phyloP scores from a whole-genome alignment of 176 grass and related monocot genomes.

The Hyparrhenia diplandra region DNA sequence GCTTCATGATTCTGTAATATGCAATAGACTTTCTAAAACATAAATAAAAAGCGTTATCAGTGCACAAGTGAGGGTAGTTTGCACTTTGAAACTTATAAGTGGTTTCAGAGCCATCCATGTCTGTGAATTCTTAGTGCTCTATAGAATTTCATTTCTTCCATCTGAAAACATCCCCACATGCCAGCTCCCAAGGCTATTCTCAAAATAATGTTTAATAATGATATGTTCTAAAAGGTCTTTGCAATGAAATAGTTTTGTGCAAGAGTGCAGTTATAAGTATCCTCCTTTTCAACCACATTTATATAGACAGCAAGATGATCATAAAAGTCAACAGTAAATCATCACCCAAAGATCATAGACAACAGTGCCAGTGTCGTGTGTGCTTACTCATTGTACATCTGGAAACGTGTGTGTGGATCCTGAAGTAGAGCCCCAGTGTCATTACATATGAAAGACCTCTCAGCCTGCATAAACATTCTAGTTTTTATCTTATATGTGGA shows the following conservation, averaged over 20 bases:
- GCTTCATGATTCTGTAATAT: neutral
- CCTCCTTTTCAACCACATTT: neutral
- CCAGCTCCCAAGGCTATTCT: neutral
- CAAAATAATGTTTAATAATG: neutral
- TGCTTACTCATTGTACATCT: constrained; percentile 87
- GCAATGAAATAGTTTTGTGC: neutral
- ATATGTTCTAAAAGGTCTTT: neutral
- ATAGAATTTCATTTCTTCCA: neutral
- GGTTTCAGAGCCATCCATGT: neutral
- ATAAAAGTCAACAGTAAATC: neutral
- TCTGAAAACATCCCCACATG: neutral
- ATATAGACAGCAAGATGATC: constrained; percentile 19
- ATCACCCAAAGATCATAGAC: constrained; percentile 10
- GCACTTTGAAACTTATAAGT: neutral
- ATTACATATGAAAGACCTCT: constrained; percentile 85
- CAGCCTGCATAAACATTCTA: constrained; percentile 48
- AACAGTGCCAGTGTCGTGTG: neutral
- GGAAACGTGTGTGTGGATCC: constrained; percentile 56
- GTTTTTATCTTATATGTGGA: neutral
- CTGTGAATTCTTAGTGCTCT: neutral
- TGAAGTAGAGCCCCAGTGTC: constrained; percentile 82
- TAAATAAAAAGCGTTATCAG: neutral
- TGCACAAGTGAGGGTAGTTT: neutral
- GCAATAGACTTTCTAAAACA: neutral
- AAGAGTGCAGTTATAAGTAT: neutral